Evolutionary conservation across 768 basidiomycete genomes (phyloP), one percentile per base, ranked within the genome.

Genomic region (Scleroderma citrinum): DNA sequence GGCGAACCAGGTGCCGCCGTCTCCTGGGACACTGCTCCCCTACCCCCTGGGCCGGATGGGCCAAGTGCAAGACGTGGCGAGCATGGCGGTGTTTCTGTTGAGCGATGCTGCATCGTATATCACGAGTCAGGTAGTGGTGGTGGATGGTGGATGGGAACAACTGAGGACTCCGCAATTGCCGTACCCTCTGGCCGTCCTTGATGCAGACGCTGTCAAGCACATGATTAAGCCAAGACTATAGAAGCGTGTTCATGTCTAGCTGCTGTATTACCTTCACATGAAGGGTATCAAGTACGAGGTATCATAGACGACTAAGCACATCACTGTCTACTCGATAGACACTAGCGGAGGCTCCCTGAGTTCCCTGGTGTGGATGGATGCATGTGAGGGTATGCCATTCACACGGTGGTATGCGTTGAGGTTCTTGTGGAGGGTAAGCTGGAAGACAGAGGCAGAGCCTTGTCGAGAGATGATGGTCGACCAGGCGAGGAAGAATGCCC

Each of bases 401-500:
- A 96, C 78, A 51, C 96, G 87, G 63, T 92, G 92, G 74, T 84
- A 98, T 0, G 85, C 90, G 63, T 98, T 98, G 56, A 98, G 71
- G 76, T 98, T 99, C 76, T 99, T 99, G 77, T 98, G 95, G 53
- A 94, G 70, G 5, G 94, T 97, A 63, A 99, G 81, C 72, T 98
- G 94, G 87, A 95, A 99, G 36, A 97, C 87, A 0, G 92, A 89
- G 7, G 87, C 82, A 12, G 85, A 75, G 30, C 96, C 96, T 76
- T 98, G 90, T 23, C 91, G 80, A 56, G 85, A 82, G 51, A 74
- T 77, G 58, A 99, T 96, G n/a, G 77, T 78, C 38, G 87, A 83
- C 66, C 85, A 95, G 12, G 94, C 96, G 29, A 99, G 79, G 85
- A 99, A 99, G 79, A 87, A 98, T 4, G 82, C 82, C 96, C 96